Base-by-base conservation (phyloP, 2,329 filamentous ascomycete species). In the Talaromyces sp. region DNA sequence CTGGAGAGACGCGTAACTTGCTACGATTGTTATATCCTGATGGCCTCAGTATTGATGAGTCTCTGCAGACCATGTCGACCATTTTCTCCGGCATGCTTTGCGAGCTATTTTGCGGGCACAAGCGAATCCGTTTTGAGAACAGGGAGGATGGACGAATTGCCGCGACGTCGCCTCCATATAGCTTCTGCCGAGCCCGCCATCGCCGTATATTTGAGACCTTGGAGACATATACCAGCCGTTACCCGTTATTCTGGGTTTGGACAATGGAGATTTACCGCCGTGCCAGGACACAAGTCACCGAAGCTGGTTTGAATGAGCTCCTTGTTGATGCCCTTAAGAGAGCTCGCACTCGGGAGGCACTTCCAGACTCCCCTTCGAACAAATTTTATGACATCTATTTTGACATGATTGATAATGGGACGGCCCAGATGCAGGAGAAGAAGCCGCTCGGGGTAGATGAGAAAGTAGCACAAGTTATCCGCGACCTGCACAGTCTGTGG, bases 171-270 rank as follows among this genome's bases (percentile, higher is more conserved):
- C 36, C 55, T 2, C 33, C 55, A 17, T 57, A 57, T 28, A 57
- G 55, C 15, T 57, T 47, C 27, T 57, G 55, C 13, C 19, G 55
- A n/a, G 55, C 55, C 6, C 55, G 55, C 5, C 55, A 57, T 57
- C 55, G 55, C 11, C 55, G 36, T 13, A 57, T 57, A 1, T 57
- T 57, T 36, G 55, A 44, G 11, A 27, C 25, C 10, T n/a, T 57
- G 36, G 55, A 57, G 15, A 5, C 6, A 11, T 57, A 57, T n/a
- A 17, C 39, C 22, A 39, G 27, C 54, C 25, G 13, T 11, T 57
- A 57, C 30, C 36, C 15, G 11, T 5, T 30, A n/a, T 57, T 57
- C n/a, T 57, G 55, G 55, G 3, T 6, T n/a, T 57, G 55, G 55
- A 57, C 55, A 8, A 19, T 17, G 33, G 55, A 44, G 9, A 57